Evolutionary conservation across 169 alveolate genomes (phyloP), one percentile per base, ranked within the genome.

Genomic region (Plasmodium coatneyi): DNA sequence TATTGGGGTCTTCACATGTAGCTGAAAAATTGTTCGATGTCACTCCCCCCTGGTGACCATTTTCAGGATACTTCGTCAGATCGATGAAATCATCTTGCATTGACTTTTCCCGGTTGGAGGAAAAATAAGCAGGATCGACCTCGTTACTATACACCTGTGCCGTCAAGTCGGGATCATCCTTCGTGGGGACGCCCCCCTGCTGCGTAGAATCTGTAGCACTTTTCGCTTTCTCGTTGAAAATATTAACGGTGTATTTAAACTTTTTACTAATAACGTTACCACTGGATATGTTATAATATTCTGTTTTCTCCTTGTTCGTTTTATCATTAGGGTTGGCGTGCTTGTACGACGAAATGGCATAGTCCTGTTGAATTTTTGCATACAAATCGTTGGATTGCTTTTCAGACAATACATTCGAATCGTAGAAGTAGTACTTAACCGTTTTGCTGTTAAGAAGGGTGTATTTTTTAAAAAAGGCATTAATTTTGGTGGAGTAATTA

Each of bases 391-490:
- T 60, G 43, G 94, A 79, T 32, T 89, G 90, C 36, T 89, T 79
- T 79, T 89, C 94, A 9, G 86, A 56, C 30, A 89, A 32, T 2
- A 25, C 82, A 60, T 89, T 5, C 22, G 94, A 89, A 89, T 89
- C 94, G 30, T 89, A 89, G 52, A 89, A 89, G 36, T 46, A 79
- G 72, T 89, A 89, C 82, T 89, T 89, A 14, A 89, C 66, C 43
- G 71, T 80, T 79, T 89, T 89, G 71, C 76, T 89, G 32, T 39
- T 72, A 4, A 28, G 87, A 16, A 89, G 82, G n/a, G 66, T 78
- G 49, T 60, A 89, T 19, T 60, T 89, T 79, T 89, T 89, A 78
- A 89, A 89, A 79, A 80, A 72, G n/a, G 34, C 22, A 66, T 89
- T 89, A 56, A 89, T 72, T 89, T 89, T 89, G 25, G 79, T 60